phyloP scores from a whole-genome alignment of 345 rosid genomes.

The Lepidium didymum region DNA sequence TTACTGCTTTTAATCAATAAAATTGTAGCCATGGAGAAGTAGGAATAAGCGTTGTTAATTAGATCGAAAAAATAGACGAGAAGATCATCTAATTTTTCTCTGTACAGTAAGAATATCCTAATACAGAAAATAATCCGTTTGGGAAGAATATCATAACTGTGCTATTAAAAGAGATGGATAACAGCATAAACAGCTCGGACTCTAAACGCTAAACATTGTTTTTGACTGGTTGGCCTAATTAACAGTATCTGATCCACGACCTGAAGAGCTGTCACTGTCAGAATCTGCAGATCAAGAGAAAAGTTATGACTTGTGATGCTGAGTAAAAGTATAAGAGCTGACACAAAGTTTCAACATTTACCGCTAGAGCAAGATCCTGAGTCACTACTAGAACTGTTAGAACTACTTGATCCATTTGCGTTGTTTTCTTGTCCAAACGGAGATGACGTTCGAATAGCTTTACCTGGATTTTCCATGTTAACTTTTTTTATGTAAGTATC shows the following conservation, averaged over 20 bases:
- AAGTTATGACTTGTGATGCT: neutral
- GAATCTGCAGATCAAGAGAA: slow-evolving; percentile 19
- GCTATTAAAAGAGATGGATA: neutral
- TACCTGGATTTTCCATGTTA: slow-evolving; percentile 10
- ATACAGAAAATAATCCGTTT: slow-evolving; percentile 7
- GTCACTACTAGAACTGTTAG: slow-evolving; percentile 34
- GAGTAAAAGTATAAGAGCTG: neutral
- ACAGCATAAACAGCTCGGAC: neutral
- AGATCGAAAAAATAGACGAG: neutral
- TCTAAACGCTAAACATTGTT: slow-evolving; percentile 17
- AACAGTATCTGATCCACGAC: slow-evolving; percentile 24
- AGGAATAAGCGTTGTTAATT: slow-evolving; percentile 4
- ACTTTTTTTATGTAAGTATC: neutral
- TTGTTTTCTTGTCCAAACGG: slow-evolving; percentile 17
- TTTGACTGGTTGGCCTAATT: slow-evolving; percentile 14
- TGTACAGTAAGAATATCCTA: slow-evolving; percentile 22
- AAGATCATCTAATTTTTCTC: neutral
- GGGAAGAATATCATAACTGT: neutral
- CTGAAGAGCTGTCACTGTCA: slow-evolving; percentile 32
- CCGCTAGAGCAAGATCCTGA: slow-evolving; percentile 33
- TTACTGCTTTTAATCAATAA: neutral
- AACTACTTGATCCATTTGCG: slow-evolving; percentile 35
- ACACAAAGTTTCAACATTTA: slow-evolving; percentile 11
- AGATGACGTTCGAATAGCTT: slow-evolving; percentile 20
- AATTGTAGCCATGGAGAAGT: neutral